Base-by-base conservation (phyloP, 257 asterid species). In the Nicotiana otophora region DNA sequence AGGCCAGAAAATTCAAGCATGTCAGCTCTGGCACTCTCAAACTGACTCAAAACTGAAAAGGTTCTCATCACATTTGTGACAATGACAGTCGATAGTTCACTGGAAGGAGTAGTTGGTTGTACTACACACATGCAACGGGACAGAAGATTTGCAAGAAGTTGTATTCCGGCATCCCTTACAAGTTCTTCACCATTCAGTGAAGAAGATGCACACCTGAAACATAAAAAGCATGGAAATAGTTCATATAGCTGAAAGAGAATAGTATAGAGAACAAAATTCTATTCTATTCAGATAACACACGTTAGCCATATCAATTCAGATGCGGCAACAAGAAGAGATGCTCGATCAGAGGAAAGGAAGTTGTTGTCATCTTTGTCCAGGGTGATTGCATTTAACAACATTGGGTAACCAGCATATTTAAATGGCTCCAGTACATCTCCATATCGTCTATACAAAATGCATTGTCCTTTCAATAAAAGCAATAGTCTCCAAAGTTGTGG, bases 281-380 rank as follows among this genome's bases (percentile, higher is more conserved):
- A 34, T 85, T 79, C 54, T 33, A 77, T 72, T 62, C 55, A 77
- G 54, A 70, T 84, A 78, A 85, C 84, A 86, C 85, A 96, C 99
- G 99, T 96, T 78, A 94, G 94, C 98, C 98, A 96, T 86, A 96
- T 94, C 81, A 96, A 98, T 91, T 96, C 97, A 4, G 99, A 94
- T 82, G 99, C 98, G 1, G 97, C 97, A 87, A 92, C 89, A 69
- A 96, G 93, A 84, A 96, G 97, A 53, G 98, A 95, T 58, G 93
- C 94, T 77, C 98, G 92, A 77, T 96, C 98, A 84, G 95, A 90
- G 61, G 99, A 94, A 84, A 96, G 95, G 88, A 96, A 96, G 84
- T 93, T 94, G 90, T 39, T 90, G 88, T 96, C 99, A 81, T 92
- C 95, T 83, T 87, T 89, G 89, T 94, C 98, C 83, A 96, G 97